Percentiles rank a stretch among this genome's conserved stretches.
These are phyloP conservation scores for Talinum fruticosum DNA, from an alignment of 148 eudicot genomes.

Conservation along the genomic window DNA sequence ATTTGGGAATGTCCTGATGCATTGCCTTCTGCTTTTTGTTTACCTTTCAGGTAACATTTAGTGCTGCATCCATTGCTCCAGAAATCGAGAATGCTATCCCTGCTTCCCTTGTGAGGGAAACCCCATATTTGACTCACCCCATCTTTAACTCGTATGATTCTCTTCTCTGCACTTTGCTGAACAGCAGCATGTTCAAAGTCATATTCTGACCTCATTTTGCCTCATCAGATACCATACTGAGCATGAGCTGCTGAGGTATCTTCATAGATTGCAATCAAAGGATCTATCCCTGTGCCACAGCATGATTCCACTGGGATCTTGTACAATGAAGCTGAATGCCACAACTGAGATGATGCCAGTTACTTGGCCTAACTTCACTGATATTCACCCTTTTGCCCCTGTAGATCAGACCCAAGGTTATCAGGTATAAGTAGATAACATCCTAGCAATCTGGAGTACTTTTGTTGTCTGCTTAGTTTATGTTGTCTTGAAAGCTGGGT, in stretches of 20 bases:
- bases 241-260: slow-evolving; percentile 92
- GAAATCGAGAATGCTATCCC: slow-evolving; percentile 74
- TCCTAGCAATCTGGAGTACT: not conserved
- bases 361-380: slow-evolving; percentile 77
- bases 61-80: slow-evolving; percentile 82
- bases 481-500: slow-evolving; percentile 1
- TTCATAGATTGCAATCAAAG: slow-evolving; percentile 71
- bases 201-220: slow-evolving; percentile 24
- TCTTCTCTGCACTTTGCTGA: slow-evolving; percentile 18
- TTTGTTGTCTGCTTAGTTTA: not conserved
- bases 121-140: slow-evolving; percentile 75
- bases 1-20: slow-evolving; percentile 8
- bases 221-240: slow-evolving; percentile 82
- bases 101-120: slow-evolving; percentile 70
- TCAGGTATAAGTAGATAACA: slow-evolving; percentile 47
- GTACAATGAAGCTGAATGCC: slow-evolving; percentile 98
- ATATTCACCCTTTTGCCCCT: slow-evolving; percentile 95
- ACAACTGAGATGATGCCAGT: slow-evolving; percentile 99
- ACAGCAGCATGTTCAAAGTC: not conserved
- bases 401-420: slow-evolving; percentile 79
- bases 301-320: slow-evolving; percentile 98
- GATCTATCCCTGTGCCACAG: slow-evolving; percentile 98
- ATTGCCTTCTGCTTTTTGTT: not conserved
- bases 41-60: slow-evolving; percentile 64
- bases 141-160: slow-evolving; percentile 80